A percentile compares a stretch with the other conserved stretches of the same genome.
Evolutionary conservation across 257 asterid genomes (phyloP).

Genomic region (Apocynum venetum): DNA sequence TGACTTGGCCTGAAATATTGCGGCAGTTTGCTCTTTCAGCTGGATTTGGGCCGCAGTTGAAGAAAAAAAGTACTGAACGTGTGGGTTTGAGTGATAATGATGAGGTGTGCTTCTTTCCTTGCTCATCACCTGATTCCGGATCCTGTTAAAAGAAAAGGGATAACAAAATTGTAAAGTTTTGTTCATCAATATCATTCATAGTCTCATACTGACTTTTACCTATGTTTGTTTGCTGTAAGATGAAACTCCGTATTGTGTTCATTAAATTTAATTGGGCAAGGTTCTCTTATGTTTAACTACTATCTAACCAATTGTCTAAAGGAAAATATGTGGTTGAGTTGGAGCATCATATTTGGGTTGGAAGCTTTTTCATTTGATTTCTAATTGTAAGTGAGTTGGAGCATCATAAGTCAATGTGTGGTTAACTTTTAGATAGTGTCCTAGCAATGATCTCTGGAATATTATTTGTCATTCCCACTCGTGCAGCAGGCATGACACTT

Average conservation of each 20-base stretch:
- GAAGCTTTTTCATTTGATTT: background rate
- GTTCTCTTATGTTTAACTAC: background rate
- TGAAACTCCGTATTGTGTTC: background rate
- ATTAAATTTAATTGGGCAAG: background rate
- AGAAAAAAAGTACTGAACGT: conserved; percentile 59
- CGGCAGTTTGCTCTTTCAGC: conserved; percentile 91
- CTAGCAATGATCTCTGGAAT: background rate
- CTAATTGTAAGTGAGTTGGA: background rate
- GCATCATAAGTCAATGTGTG: background rate
- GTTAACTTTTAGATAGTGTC: background rate
- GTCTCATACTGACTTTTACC: background rate
- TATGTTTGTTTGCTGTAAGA: background rate
- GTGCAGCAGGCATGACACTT: background rate
- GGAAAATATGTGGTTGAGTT: background rate
- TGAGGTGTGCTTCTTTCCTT: conserved; percentile 47
- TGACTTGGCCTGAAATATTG: conserved; percentile 94
- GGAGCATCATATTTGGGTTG: background rate
- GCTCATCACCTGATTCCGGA: background rate
- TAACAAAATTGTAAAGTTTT: background rate
- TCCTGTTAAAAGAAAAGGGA: background rate
- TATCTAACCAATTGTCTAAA: background rate
- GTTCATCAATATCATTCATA: background rate
- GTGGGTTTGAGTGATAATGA: conserved; percentile 47
- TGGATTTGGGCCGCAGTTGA: conserved; percentile 92
- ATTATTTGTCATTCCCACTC: background rate